phyloP scores from a whole-genome alignment of 495 filamentous ascomycete species.

The Penicillium riverlandense region DNA sequence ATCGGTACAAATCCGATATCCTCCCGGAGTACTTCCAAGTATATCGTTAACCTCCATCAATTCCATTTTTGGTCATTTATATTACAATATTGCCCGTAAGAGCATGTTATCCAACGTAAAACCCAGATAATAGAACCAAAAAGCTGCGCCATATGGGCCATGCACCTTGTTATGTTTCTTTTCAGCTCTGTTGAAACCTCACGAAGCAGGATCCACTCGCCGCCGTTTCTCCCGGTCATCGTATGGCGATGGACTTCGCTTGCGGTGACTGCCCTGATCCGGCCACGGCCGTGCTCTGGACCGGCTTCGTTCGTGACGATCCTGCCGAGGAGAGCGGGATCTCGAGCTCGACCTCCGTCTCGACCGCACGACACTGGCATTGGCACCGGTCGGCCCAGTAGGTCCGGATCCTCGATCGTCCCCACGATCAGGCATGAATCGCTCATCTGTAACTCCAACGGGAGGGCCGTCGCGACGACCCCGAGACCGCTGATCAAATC shows the following conservation, averaged over 20 bases:
- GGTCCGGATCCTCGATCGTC: slow-evolving; percentile 22
- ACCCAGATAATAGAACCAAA: not conserved
- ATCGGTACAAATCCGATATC: too few species aligned
- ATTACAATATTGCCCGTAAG: too few species aligned
- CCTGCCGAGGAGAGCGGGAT: slow-evolving; percentile 28
- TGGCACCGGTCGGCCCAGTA: slow-evolving; percentile 42
- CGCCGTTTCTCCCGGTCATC: slow-evolving; percentile 62
- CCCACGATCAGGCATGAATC: slow-evolving; percentile 60
- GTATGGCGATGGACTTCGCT: slow-evolving; percentile 59
- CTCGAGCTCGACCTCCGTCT: slow-evolving; percentile 27
- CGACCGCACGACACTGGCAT: slow-evolving; percentile 39
- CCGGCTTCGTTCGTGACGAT: slow-evolving; percentile 26
- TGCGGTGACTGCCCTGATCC: slow-evolving; percentile 22
- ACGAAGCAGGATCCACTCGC: slow-evolving; percentile 43
- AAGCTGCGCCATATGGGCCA: slow-evolving; percentile 4
- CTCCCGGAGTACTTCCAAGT: too few species aligned
- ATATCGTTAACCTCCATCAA: too few species aligned
- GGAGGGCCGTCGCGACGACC: slow-evolving; percentile 32
- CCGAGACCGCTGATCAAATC: slow-evolving; percentile 36
- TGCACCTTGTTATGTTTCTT: slow-evolving; percentile 7
- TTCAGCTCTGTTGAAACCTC: slow-evolving; percentile 1
- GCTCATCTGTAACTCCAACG: slow-evolving; percentile 53
- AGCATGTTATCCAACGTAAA: too few species aligned
- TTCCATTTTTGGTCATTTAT: too few species aligned
- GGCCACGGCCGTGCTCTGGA: slow-evolving; percentile 35